These are phyloP conservation scores for Torulaspora pretoriensis DNA, from an alignment of 1,139 yeast species.

Conservation along the genomic window DNA sequence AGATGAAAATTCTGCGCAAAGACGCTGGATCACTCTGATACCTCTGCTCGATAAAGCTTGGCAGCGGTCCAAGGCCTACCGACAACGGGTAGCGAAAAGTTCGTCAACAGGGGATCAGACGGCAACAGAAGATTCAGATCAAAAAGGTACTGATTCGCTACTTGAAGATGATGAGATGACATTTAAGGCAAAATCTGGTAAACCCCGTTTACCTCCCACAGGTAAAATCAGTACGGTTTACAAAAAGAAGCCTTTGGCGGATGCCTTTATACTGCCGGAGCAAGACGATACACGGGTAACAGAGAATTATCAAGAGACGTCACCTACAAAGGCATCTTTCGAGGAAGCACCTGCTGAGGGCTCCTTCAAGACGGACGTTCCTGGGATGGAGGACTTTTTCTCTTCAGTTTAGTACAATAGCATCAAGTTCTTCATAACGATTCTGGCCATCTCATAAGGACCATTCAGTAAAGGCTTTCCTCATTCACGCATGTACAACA, in stretches of 20 bases:
- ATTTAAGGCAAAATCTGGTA: conserved; percentile 65
- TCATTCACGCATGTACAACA: no score
- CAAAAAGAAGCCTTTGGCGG: conserved; percentile 58
- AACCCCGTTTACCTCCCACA: conserved; percentile 88
- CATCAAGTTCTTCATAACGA: background rate
- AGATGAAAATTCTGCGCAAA: conserved; percentile 55
- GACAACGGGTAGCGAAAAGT: conserved; percentile 50
- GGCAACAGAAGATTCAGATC: conserved; percentile 40
- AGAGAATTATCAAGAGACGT: background rate
- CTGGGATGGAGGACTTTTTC: conserved; percentile 9
- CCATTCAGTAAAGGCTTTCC: background rate
- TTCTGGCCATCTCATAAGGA: background rate
- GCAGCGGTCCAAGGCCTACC: conserved; percentile 47
- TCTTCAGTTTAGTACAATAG: background rate
- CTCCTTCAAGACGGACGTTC: conserved; percentile 2
- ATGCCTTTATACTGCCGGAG: conserved; percentile 48
- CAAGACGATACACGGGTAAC: conserved; percentile 12
- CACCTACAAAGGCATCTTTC: background rate
- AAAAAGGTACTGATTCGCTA: conserved; percentile 40
- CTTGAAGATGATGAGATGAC: conserved; percentile 82
- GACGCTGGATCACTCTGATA: conserved; percentile 40
- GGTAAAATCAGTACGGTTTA: conserved; percentile 69
- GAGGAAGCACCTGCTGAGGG: conserved; percentile 1
- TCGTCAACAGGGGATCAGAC: conserved; percentile 41
- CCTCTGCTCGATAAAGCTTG: conserved; percentile 54